Percentiles rank a stretch among this genome's conserved stretches.
These are phyloP conservation scores for Austroboletus niveus DNA, from an alignment of 1,284 basidiomycete species.

Conservation along the genomic window DNA sequence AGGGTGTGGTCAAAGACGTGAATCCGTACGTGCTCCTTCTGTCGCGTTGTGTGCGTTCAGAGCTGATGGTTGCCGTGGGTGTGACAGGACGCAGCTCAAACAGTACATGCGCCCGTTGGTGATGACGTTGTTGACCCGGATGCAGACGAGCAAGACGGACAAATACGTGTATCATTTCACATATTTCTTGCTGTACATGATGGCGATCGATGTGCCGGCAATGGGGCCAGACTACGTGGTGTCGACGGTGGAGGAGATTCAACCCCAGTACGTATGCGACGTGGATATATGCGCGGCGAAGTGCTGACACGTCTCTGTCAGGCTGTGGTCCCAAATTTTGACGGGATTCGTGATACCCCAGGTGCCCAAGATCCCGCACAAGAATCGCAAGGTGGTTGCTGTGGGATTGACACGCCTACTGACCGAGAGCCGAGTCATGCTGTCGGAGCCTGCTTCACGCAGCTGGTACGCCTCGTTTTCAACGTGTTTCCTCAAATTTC, in stretches of 20 bases:
- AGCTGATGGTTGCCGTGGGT: background rate
- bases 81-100: constrained; percentile 58
- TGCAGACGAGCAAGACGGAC: constrained; percentile 90
- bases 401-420: constrained; percentile 85
- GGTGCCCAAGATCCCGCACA: constrained; percentile 74
- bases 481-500: background rate
- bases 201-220: constrained; percentile 74
- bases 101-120: constrained; percentile 79
- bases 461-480: constrained; percentile 57
- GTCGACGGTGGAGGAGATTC: constrained; percentile 77
- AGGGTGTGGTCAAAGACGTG: constrained; percentile 72
- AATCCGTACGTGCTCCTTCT: constrained; percentile 57
- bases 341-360: constrained; percentile 81
- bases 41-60: background rate
- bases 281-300: no score
- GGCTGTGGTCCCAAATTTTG: constrained; percentile 84
- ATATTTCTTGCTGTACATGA: constrained; percentile 73
- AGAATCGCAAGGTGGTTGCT: constrained; percentile 81
- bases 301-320: constrained; percentile 30
- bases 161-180: constrained; percentile 85
- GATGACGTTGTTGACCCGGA: constrained; percentile 78
- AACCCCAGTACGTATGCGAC: constrained; percentile 60
- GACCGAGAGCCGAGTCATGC: constrained; percentile 68
- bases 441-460: constrained; percentile 59
- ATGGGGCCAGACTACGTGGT: constrained; percentile 80